phyloP scores from a whole-genome alignment of 306 rosid genomes.

The Prunus mongolica region DNA sequence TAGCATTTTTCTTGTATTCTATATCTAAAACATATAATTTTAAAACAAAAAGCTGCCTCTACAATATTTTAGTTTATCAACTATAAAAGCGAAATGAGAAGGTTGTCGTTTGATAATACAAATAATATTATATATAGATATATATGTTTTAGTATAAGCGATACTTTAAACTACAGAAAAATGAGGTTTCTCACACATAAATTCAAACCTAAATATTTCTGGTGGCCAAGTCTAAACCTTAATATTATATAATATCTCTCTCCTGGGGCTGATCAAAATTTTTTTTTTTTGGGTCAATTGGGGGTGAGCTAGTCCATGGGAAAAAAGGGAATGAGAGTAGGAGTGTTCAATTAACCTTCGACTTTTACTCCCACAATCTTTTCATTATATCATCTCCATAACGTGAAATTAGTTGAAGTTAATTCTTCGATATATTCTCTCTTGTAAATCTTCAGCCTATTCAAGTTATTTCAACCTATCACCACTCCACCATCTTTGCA shows the following conservation, averaged over 20 bases:
- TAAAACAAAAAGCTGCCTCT: not conserved
- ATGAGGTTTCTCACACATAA: too few species aligned
- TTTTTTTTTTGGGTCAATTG: not conserved
- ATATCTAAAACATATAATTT: not conserved
- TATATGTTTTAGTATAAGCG: rapidly evolving
- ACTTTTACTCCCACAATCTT: not conserved
- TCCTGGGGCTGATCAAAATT: not conserved
- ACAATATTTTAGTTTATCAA: not conserved
- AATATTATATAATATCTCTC: not conserved
- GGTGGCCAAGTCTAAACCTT: too few species aligned
- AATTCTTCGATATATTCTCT: not conserved
- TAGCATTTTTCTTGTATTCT: not conserved
- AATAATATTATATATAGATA: too few species aligned
- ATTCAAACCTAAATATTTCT: too few species aligned
- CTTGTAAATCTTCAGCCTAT: not conserved
- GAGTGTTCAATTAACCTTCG: not conserved
- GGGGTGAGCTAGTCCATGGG: not conserved
- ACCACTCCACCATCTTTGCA: not conserved
- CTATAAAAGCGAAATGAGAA: not conserved
- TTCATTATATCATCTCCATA: not conserved
- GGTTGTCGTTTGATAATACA: not conserved
- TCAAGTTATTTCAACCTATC: not conserved
- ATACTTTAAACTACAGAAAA: rapidly evolving
- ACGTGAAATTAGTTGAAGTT: not conserved
- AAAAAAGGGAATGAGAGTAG: not conserved